phyloP scores from a whole-genome alignment of 768 basidiomycete genomes.

The Podaxis carcinomalis region DNA sequence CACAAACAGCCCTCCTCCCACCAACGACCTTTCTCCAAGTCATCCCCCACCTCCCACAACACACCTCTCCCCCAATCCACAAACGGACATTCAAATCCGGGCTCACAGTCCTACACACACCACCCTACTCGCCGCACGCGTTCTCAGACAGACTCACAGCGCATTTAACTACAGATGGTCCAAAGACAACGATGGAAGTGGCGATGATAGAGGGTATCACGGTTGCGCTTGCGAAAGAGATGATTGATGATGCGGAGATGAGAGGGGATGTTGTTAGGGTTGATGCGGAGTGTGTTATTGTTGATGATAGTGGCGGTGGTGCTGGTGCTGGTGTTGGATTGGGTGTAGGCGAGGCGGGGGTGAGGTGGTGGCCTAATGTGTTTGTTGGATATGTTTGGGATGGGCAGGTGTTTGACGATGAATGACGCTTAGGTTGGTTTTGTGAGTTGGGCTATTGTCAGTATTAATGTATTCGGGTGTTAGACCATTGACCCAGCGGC shows the following conservation, averaged over 20 bases:
- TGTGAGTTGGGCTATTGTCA: background rate
- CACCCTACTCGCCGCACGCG: conserved; percentile 61
- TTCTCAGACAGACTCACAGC: conserved; percentile 66
- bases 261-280: conserved; percentile 16
- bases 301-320: too few species aligned
- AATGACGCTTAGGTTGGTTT: conserved; percentile 9
- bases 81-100: conserved; percentile 68
- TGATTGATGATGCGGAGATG: conserved; percentile 68
- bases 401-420: conserved; percentile 38
- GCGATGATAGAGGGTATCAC: conserved; percentile 69
- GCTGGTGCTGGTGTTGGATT: conserved; percentile 27
- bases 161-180: conserved; percentile 44
- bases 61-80: conserved; percentile 66
- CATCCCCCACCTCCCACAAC: conserved; percentile 57
- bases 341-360: conserved; percentile 42
- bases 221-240: conserved; percentile 70
- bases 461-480: background rate
- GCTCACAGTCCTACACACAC: conserved; percentile 80
- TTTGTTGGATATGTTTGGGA: conserved; percentile 75
- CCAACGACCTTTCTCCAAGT: conserved; percentile 82
- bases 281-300: conserved; percentile 9
- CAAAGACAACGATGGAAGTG: conserved; percentile 64
- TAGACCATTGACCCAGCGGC: conserved; percentile 25
- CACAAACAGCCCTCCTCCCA: conserved; percentile 70
- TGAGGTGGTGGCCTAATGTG: conserved; percentile 70